phyloP scores from a whole-genome alignment of 768 basidiomycete genomes.

The Boletales sp. region DNA sequence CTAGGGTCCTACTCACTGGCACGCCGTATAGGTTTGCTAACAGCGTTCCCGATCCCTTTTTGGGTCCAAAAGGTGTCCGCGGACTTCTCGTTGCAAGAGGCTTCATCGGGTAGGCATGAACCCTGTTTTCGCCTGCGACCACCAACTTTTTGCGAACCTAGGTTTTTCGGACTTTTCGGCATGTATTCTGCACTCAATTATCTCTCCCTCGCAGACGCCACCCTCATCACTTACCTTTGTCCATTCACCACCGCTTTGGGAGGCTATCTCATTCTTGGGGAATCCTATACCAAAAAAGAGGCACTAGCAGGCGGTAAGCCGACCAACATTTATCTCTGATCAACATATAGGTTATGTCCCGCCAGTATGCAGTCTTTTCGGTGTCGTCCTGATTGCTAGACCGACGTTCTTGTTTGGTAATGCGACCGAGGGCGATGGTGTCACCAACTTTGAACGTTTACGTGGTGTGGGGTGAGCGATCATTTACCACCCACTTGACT shows the following conservation, averaged over 20 bases:
- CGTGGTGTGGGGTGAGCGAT: slow-evolving; percentile 32
- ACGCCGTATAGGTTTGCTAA: slow-evolving; percentile 30
- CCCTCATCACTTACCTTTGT: slow-evolving; percentile 69
- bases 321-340: neutral
- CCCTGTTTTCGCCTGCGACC: neutral
- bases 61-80: slow-evolving; percentile 70
- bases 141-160: neutral
- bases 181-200: slow-evolving; percentile 72
- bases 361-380: slow-evolving; percentile 61
- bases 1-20: too few species aligned
- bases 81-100: slow-evolving; percentile 55
- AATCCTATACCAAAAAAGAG: slow-evolving; percentile 53
- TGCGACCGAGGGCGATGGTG: neutral
- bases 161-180: slow-evolving; percentile 74
- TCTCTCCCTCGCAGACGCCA: slow-evolving; percentile 29
- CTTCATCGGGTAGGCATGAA: slow-evolving; percentile 49
- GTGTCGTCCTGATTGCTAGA: slow-evolving; percentile 79
- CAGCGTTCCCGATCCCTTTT: slow-evolving; percentile 52
- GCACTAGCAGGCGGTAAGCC: slow-evolving; percentile 49
- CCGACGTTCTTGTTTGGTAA: slow-evolving; percentile 70
- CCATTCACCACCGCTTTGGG: slow-evolving; percentile 64
- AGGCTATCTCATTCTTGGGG: slow-evolving; percentile 60
- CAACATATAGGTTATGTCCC: neutral
- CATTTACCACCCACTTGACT: neutral
- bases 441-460: slow-evolving; percentile 39